Conservation (phyloP, 1,284 basidiomycete species). For the Papiliotrema terrestris region DNA sequence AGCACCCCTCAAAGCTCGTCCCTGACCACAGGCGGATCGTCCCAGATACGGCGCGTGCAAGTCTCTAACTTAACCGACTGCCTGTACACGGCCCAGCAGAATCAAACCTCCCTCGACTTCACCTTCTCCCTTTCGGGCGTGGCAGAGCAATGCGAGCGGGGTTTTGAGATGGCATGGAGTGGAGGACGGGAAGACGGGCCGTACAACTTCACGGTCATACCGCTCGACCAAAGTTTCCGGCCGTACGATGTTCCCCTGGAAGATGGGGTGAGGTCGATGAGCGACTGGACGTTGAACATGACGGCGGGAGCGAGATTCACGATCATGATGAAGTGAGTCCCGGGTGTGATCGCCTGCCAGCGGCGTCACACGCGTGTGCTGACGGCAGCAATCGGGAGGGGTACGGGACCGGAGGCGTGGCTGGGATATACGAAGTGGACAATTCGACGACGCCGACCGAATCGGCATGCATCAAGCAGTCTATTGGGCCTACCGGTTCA, state of each 20-base stretch:
- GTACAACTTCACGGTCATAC: conserved; percentile 32
- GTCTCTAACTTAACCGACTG: conserved; percentile 20
- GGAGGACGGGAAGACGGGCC: conserved; percentile 23
- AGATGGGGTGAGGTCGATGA: conserved; percentile 11
- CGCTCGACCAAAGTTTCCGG: conserved; percentile 26
- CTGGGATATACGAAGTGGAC: conserved; percentile 29
- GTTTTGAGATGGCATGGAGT: conserved; percentile 29
- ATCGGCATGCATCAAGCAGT: conserved; percentile 10
- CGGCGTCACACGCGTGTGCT: neutral
- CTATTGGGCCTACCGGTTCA: conserved; percentile 13
- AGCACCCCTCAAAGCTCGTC: conserved; percentile 63
- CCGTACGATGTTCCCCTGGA: conserved; percentile 30
- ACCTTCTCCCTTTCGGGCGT: conserved; percentile 27
- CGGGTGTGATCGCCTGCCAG: neutral
- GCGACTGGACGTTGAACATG: conserved; percentile 31
- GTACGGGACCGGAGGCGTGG: conserved; percentile 30
- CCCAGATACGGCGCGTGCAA: conserved; percentile 23
- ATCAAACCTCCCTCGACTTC: conserved; percentile 24
- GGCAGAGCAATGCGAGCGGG: conserved; percentile 27
- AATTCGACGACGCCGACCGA: conserved; percentile 1
- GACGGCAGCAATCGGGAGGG: conserved; percentile 12
- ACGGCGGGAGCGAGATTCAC: conserved; percentile 31
- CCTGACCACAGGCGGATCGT: conserved; percentile 58
- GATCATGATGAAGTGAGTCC: conserved; percentile 37
- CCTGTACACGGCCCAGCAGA: conserved; percentile 17